Conservation (phyloP, 1,284 basidiomycete genomes). For the Cutaneotrichosporon cavernicola region DNA sequence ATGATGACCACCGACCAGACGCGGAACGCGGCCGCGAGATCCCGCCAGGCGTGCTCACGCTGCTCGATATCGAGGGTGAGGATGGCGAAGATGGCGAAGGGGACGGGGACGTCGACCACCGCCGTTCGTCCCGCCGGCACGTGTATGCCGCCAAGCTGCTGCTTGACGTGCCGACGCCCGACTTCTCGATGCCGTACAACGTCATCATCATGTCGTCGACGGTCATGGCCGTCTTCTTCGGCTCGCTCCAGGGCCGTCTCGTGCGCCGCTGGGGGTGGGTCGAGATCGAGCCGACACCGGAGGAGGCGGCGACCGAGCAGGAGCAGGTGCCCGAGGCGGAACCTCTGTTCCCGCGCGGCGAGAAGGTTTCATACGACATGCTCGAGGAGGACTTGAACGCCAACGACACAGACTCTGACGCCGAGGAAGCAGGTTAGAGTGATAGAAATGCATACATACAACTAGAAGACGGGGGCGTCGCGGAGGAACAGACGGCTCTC, state of each 20-base stretch:
- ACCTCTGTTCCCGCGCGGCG: not conserved
- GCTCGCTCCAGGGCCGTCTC: constrained; percentile 82
- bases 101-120: constrained; percentile 7
- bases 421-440: not conserved
- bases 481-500: constrained; percentile 76
- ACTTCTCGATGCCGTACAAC: constrained; percentile 99
- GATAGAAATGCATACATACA: constrained; percentile 13
- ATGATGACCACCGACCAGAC: constrained; percentile 94
- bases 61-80: constrained; percentile 38
- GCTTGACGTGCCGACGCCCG: constrained; percentile 88
- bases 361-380: not conserved
- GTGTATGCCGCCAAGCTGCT: constrained; percentile 80
- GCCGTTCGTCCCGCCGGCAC: constrained; percentile 43
- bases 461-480: constrained; percentile 80
- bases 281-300: not conserved
- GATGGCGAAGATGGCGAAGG: constrained; percentile 3
- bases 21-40: constrained; percentile 93
- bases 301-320: not conserved
- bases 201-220: constrained; percentile 95
- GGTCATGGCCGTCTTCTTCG: constrained; percentile 88
- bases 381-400: not conserved
- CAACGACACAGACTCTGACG: constrained; percentile 1
- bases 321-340: not conserved
- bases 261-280: constrained; percentile 70
- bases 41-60: constrained; percentile 69